phyloP scores from a whole-genome alignment of 2,329 filamentous ascomycete species.

The Tolypocladium tundrense region DNA sequence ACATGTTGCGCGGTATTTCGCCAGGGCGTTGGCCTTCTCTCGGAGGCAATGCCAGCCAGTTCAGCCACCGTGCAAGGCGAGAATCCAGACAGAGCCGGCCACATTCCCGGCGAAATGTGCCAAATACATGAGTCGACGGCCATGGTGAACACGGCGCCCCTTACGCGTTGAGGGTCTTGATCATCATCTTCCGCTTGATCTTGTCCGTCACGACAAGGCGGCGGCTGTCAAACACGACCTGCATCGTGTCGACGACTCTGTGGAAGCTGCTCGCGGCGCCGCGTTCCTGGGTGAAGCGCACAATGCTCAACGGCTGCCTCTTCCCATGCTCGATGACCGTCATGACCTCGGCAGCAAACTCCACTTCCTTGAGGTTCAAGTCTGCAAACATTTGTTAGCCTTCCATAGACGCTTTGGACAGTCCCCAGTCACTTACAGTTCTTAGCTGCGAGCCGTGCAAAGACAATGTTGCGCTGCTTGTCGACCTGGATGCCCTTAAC shows the following conservation, averaged over 20 bases:
- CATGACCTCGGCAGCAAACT: conserved; percentile 79
- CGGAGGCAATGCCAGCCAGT: background rate
- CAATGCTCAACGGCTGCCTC: conserved; percentile 65
- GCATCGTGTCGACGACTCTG: conserved; percentile 68
- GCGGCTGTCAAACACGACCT: conserved; percentile 54
- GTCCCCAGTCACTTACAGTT: conserved; percentile 55
- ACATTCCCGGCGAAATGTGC: background rate
- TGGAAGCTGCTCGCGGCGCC: conserved; percentile 89
- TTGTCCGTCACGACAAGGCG: conserved; percentile 60
- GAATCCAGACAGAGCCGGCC: background rate
- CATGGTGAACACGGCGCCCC: background rate
- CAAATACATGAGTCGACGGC: background rate
- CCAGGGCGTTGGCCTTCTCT: background rate
- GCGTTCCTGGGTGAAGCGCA: conserved; percentile 78
- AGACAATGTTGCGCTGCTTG: conserved; percentile 68
- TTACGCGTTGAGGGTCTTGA: conserved; percentile 41
- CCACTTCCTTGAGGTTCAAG: conserved; percentile 75
- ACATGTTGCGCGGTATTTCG: background rate
- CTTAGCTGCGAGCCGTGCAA: conserved; percentile 61
- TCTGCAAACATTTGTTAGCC: conserved; percentile 36
- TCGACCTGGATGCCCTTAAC: conserved; percentile 70
- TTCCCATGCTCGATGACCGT: conserved; percentile 79
- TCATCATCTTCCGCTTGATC: conserved; percentile 61
- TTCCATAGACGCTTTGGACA: background rate
- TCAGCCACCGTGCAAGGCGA: background rate